Base-by-base conservation (phyloP, 805 yeast species). In the Ogataea nitratoaversa region DNA sequence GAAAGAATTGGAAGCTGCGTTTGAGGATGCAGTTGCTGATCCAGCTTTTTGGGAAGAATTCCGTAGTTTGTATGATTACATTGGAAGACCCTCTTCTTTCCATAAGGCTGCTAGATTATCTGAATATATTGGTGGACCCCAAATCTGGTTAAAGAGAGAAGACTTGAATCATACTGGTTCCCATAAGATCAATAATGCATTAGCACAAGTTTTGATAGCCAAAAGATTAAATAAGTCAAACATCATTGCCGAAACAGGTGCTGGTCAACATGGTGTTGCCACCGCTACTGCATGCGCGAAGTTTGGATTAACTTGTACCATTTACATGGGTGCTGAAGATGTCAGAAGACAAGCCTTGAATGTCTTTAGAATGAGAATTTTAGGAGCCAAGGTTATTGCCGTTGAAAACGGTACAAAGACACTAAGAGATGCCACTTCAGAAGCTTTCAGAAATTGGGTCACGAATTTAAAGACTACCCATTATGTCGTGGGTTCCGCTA, bases 261-360 rank as follows among this genome's bases (percentile, higher is more conserved):
- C 95, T 37, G 95, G 95, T 52, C 95, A 85, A 66, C 95, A 85
- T 59, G 95, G 95, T 70, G 95, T 85, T 29, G 95, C 95, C 30
- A 85, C 93, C 37, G 95, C 95, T 23, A 85, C 95, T 44, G 95
- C 95, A 0, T 82, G 90, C 72, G 95, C 95, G 48, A 84, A 84
- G 58, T 85, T 93, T 54, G 99, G 99, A 38, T 64, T 93, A 66
- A 78, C 84, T 61, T 93, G 99, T 71, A 87, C 87, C 13, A 95
- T 93, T 27, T 91, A 78, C 59, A 93, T 93, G 99, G 99, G 99
- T 48, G 98, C 98, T 33, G 99, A 93, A 68, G 99, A 93, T 69
- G 96, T 87, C 32, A 84, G 96, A 65, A 86, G 99, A 67, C 99
- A 93, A 74, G 97, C 99, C 12, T 73, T 93, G 50, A 93, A 93